Conservation (phyloP, 805 yeast genomes). For the Pichia manshurica region DNA sequence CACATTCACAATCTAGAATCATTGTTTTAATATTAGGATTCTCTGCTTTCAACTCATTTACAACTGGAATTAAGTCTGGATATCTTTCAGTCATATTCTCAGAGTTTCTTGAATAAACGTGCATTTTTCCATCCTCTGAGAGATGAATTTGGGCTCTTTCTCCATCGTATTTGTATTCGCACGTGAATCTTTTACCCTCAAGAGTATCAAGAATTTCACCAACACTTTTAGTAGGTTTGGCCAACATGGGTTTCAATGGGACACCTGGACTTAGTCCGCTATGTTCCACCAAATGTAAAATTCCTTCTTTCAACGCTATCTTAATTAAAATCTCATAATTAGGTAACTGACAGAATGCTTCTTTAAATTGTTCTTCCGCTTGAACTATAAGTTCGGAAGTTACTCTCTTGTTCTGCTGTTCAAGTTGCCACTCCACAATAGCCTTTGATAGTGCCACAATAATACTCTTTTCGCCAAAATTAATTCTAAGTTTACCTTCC, state of each 20-base stretch:
- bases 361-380: constrained; percentile 77
- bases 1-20: constrained; percentile 94
- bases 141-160: constrained; percentile 95
- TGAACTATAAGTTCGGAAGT: constrained; percentile 42
- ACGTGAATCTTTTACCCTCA: constrained; percentile 78
- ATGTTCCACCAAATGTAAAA: constrained; percentile 55
- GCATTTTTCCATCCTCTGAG: constrained; percentile 55
- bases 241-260: constrained; percentile 96
- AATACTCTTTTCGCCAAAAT: constrained; percentile 91
- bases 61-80: constrained; percentile 76
- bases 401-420: constrained; percentile 23
- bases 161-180: constrained; percentile 97
- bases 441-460: constrained; percentile 82
- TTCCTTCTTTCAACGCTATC: constrained; percentile 61
- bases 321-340: constrained; percentile 77
- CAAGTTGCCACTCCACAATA: constrained; percentile 54
- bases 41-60: constrained; percentile 39
- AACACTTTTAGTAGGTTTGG: constrained; percentile 92
- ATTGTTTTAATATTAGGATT: constrained; percentile 44
- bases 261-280: constrained; percentile 84
- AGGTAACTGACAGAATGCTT: constrained; percentile 85
- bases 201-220: constrained; percentile 89
- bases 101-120: constrained; percentile 86
- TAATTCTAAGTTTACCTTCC: constrained; percentile 90
- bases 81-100: constrained; percentile 96